Base-by-base conservation (phyloP, 164 flowering plant genomes). In the Hamamelis virginiana region DNA sequence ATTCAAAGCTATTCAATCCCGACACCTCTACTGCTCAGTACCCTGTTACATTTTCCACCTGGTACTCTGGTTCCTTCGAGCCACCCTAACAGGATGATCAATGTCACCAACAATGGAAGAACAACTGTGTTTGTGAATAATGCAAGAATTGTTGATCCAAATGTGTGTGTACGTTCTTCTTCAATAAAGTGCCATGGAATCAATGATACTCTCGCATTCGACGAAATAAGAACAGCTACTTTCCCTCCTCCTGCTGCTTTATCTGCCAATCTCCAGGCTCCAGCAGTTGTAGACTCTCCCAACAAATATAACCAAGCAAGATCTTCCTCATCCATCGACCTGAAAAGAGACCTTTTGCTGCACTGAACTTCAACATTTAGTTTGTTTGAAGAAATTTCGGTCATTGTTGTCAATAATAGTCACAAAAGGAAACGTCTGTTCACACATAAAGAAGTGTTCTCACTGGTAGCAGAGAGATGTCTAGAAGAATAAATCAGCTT, bases 141-240 rank as follows among this genome's bases (percentile, higher is more conserved):
- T 25, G 79, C 75, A 5, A 66, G 43, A 38, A 59, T 75, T 19
- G 69, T 67, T 16, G 41, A 55, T 3, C 71, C 77, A 48, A 64
- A 79, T 45, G 69, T 75, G 9, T 72, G 76, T 27, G 11, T 59
- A 13, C 57, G 43, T 50, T 59, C 79, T 50, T 59, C 79, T 64
- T 15, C n/a, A 45, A 69, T 75, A 4, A 72, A 63, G 66, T 73
- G 79, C 46, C 79, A 73, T 45, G 75, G 82, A 16, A 74, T 76
- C 45, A 71, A 69, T 43, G 12, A 55, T 9, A n/a, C 27, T 8
- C 25, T 73, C 6, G 25, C 23, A 12, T 47, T 59, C 10, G 26
- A 59, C 13, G 16, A 43, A 15, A 1, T 23, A 9, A 55, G 27
- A 3, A 23, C 59, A 9, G 28, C 59, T 55, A n/a, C n/a, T n/a